These are phyloP conservation scores for Trichophyton schoenleinii DNA, from an alignment of 2,329 filamentous ascomycete species.

Conservation along the genomic window DNA sequence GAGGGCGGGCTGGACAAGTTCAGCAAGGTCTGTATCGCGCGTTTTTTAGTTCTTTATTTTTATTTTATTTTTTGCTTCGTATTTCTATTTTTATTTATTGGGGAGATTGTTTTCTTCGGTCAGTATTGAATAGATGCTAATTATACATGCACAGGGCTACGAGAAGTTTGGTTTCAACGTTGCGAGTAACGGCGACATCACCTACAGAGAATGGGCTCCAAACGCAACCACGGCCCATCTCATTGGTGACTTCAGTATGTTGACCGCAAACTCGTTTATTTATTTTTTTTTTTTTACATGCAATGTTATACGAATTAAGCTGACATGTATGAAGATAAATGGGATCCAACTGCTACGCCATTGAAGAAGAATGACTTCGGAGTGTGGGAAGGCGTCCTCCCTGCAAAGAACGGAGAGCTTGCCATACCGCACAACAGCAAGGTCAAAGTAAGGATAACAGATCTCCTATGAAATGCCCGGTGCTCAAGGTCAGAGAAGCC, in stretches of 20 bases:
- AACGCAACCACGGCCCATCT: constrained; percentile 75
- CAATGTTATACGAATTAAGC: neutral
- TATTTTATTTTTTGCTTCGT: neutral
- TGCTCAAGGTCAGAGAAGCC: neutral
- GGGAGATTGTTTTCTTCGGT: no score
- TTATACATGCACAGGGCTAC: constrained; percentile 49
- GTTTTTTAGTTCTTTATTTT: neutral
- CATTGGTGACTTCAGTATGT: constrained; percentile 84
- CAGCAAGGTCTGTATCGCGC: constrained; percentile 49
- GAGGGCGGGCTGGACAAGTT: constrained; percentile 91
- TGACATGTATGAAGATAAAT: constrained; percentile 52
- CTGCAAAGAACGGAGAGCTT: constrained; percentile 58
- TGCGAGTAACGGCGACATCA: constrained; percentile 67
- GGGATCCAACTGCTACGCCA: constrained; percentile 68
- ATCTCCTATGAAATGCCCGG: neutral
- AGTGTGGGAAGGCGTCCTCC: constrained; percentile 71
- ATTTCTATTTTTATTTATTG: no score
- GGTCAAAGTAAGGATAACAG: constrained; percentile 62
- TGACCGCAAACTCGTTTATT: neutral
- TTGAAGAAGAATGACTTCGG: constrained; percentile 82
- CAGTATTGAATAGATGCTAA: neutral
- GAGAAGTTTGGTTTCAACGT: constrained; percentile 81
- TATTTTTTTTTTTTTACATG: no score
- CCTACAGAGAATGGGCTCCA: constrained; percentile 92
- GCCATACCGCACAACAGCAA: constrained; percentile 89